Conservation (phyloP, 2,329 filamentous ascomycete species). For the Aspergillus terreus region DNA sequence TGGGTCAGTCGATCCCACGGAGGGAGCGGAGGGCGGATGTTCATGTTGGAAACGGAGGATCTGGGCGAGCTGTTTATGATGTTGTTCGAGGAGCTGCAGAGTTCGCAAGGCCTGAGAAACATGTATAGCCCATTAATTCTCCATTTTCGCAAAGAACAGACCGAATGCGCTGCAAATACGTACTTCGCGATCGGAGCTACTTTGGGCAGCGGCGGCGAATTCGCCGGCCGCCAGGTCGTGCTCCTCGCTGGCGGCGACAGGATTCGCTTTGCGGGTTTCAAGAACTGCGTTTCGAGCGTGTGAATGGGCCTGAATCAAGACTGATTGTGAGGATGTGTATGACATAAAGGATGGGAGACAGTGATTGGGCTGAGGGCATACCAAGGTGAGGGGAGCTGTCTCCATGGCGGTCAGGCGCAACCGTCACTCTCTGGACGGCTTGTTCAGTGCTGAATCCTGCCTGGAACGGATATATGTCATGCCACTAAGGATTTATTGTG, state of each 20-base stretch:
- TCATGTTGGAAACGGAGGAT: slow-evolving; percentile 70
- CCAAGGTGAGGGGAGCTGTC: slow-evolving; percentile 63
- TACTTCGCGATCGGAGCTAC: slow-evolving; percentile 61
- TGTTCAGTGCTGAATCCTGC: not conserved
- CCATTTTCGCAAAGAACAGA: not conserved
- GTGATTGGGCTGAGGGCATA: slow-evolving; percentile 24
- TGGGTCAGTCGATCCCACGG: slow-evolving; percentile 6
- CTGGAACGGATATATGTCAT: no score
- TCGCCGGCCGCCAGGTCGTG: slow-evolving; percentile 85
- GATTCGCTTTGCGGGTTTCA: slow-evolving; percentile 64
- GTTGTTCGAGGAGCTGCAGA: slow-evolving; percentile 76
- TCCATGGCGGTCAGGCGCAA: slow-evolving; percentile 54
- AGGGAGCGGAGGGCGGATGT: slow-evolving; percentile 37
- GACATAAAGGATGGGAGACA: not conserved
- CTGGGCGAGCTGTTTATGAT: slow-evolving; percentile 79
- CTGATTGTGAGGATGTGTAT: not conserved
- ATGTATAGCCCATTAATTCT: not conserved
- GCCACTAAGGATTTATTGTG: no score
- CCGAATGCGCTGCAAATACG: slow-evolving; percentile 4
- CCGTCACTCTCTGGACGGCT: not conserved
- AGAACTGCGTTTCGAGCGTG: slow-evolving; percentile 80
- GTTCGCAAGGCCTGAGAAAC: slow-evolving; percentile 74
- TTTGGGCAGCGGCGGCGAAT: slow-evolving; percentile 77
- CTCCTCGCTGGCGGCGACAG: slow-evolving; percentile 78
- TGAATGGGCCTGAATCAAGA: slow-evolving; percentile 66